These are phyloP conservation scores for Lathyrus sativus DNA, from an alignment of 306 rosid genomes.

Conservation along the genomic window DNA sequence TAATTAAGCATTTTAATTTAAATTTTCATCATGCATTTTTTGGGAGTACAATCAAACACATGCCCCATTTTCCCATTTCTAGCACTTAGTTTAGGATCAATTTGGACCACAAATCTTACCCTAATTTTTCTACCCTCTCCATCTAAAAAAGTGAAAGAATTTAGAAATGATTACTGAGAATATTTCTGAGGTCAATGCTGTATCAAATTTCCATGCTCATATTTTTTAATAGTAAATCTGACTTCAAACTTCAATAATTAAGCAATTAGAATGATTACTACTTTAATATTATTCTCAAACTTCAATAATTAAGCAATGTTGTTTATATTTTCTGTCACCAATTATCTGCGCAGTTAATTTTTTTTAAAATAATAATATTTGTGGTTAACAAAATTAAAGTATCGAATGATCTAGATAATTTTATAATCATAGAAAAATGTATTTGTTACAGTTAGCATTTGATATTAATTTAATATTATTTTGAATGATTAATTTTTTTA, in stretches of 20 bases:
- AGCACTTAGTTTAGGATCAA: not conserved
- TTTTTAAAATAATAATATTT: no score
- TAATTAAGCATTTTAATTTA: not conserved
- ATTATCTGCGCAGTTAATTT: no score
- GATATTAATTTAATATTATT: no score
- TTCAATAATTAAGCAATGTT: no score
- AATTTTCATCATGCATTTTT: slow-evolving; percentile 17
- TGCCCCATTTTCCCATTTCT: slow-evolving; percentile 24
- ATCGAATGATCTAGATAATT: no score
- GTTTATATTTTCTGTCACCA: no score
- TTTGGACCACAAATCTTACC: slow-evolving; percentile 11
- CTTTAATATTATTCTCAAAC: no score
- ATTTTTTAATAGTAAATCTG: slow-evolving; percentile 5
- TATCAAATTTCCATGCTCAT: slow-evolving; percentile 18
- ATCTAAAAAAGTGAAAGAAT: slow-evolving; percentile 11
- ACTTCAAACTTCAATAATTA: slow-evolving; percentile 37
- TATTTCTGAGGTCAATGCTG: slow-evolving; percentile 32
- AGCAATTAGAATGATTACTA: slow-evolving; percentile 41
- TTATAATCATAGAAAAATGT: no score
- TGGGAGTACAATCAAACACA: slow-evolving; percentile 24
- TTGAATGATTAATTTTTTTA: no score
- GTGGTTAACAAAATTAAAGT: no score
- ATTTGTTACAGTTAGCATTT: no score
- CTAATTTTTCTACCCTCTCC: no score
- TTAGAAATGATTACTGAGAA: slow-evolving; percentile 34